Conservation (phyloP, 2,329 filamentous ascomycete genomes). For the Cladophialophora carrionii region DNA sequence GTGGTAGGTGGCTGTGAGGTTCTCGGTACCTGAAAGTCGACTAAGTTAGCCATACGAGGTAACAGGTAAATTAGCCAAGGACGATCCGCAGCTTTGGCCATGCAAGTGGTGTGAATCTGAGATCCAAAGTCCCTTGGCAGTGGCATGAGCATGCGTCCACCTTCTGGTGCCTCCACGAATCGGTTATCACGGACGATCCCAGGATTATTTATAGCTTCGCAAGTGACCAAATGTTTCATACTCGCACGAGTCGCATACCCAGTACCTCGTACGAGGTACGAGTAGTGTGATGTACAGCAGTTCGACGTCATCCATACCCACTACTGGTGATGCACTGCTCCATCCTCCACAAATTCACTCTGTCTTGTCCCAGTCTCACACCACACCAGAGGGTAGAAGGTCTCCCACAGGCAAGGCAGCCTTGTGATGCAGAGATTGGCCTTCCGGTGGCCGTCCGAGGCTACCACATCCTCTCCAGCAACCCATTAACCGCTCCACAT, state of each 20-base stretch:
- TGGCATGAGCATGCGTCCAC: neutral
- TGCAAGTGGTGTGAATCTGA: neutral
- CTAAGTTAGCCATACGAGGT: neutral
- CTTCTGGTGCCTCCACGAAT: neutral
- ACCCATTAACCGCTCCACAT: neutral
- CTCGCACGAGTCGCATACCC: too few relatives aligned
- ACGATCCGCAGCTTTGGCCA: neutral
- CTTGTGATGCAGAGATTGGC: neutral
- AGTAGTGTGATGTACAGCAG: neutral
- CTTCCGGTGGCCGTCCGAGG: neutral
- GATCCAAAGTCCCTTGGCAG: neutral
- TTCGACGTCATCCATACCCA: neutral
- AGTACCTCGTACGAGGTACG: neutral
- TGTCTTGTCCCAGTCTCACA: neutral
- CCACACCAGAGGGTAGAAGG: neutral
- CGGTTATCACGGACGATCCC: neutral
- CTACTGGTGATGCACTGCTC: neutral
- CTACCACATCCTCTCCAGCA: neutral
- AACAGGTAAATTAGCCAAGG: neutral
- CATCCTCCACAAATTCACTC: neutral
- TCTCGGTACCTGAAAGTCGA: neutral
- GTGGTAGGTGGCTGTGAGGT: neutral
- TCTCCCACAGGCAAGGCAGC: neutral
- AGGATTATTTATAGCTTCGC: neutral
- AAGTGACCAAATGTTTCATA: neutral